phyloP scores from a whole-genome alignment of 2,329 filamentous ascomycete genomes.

The Teratosphaeria pseudoeucalypti region DNA sequence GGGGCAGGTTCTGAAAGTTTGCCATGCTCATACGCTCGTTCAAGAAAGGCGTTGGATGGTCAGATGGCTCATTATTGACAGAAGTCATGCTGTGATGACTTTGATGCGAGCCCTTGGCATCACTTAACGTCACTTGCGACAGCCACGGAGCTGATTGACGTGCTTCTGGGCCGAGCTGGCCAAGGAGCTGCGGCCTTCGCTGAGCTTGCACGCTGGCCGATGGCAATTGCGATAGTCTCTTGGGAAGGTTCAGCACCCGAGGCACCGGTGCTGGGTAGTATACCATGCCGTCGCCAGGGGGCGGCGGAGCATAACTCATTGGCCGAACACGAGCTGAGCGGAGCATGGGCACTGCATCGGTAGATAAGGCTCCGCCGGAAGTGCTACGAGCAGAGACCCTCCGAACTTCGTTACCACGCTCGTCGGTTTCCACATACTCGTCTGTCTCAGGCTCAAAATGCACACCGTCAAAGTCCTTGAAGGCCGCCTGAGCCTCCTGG shows the following conservation, averaged over 20 bases:
- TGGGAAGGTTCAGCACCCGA: constrained; percentile 83
- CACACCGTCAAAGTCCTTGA: constrained; percentile 72
- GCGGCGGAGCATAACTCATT: constrained; percentile 47
- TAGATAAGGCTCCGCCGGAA: constrained; percentile 15
- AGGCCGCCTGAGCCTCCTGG: constrained; percentile 56
- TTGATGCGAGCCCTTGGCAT: constrained; percentile 6
- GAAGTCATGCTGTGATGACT: background rate
- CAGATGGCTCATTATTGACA: background rate
- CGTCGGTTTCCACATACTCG: constrained; percentile 23
- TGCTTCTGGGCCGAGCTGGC: constrained; percentile 35
- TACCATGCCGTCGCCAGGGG: constrained; percentile 70
- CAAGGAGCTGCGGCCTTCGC: constrained; percentile 63
- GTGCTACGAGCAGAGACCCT: constrained; percentile 22
- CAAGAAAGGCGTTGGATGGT: constrained; percentile 10
- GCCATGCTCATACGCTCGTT: constrained; percentile 28
- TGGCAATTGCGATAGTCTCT: constrained; percentile 68
- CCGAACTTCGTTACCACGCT: constrained; percentile 23
- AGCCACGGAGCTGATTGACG: constrained; percentile 44
- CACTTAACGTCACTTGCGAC: constrained; percentile 15
- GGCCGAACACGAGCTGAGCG: constrained; percentile 27
- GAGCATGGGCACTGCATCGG: constrained; percentile 19
- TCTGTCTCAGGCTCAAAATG: constrained; percentile 53
- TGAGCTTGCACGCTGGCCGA: constrained; percentile 54
- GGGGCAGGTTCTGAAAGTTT: constrained; percentile 49
- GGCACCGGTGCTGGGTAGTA: constrained; percentile 94